Evolutionary conservation across 1,284 basidiomycete genomes (phyloP).

Genomic region (Coniferiporia sulphurascens): DNA sequence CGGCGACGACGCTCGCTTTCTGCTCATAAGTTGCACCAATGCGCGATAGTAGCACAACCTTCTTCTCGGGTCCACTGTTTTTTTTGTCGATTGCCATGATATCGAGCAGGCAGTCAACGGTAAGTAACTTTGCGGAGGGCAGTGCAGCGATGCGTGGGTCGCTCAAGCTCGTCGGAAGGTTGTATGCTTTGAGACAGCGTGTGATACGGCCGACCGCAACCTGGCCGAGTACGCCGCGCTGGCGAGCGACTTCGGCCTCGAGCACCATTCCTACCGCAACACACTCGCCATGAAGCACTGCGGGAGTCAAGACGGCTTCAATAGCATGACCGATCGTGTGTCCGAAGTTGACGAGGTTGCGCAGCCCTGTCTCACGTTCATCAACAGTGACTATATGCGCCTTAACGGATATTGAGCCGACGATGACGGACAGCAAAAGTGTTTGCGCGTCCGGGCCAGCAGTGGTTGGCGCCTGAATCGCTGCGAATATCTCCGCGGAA

Average conservation of each 20-base stretch:
- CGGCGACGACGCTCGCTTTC: slow-evolving; percentile 82
- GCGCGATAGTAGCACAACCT: slow-evolving; percentile 86
- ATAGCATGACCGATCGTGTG: slow-evolving; percentile 96
- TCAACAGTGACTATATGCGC: slow-evolving; percentile 94
- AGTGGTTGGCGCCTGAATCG: slow-evolving; percentile 70
- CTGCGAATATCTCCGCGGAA: slow-evolving; percentile 78
- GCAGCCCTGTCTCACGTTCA: slow-evolving; percentile 90
- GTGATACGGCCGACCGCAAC: slow-evolving; percentile 86
- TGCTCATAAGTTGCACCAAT: slow-evolving; percentile 94
- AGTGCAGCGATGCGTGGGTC: slow-evolving; percentile 74
- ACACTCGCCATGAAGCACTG: slow-evolving; percentile 91
- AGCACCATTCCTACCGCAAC: slow-evolving; percentile 91
- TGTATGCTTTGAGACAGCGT: slow-evolving; percentile 81
- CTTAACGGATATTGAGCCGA: slow-evolving; percentile 87
- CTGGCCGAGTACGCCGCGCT: slow-evolving; percentile 80
- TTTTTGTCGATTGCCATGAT: slow-evolving; percentile 98
- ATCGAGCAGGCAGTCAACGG: slow-evolving; percentile 82
- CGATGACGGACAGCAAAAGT: slow-evolving; percentile 74
- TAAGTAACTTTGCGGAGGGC: slow-evolving; percentile 67
- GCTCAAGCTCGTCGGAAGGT: slow-evolving; percentile 74
- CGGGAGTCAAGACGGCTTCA: slow-evolving; percentile 88
- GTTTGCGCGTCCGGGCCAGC: slow-evolving; percentile 68
- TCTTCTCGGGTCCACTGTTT: slow-evolving; percentile 88
- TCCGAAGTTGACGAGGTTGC: slow-evolving; percentile 96
- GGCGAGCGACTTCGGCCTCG: slow-evolving; percentile 88